Evolutionary conservation across 768 basidiomycete genomes (phyloP), one percentile per base, ranked within the genome.

Genomic region (Russula ochroleuca): DNA sequence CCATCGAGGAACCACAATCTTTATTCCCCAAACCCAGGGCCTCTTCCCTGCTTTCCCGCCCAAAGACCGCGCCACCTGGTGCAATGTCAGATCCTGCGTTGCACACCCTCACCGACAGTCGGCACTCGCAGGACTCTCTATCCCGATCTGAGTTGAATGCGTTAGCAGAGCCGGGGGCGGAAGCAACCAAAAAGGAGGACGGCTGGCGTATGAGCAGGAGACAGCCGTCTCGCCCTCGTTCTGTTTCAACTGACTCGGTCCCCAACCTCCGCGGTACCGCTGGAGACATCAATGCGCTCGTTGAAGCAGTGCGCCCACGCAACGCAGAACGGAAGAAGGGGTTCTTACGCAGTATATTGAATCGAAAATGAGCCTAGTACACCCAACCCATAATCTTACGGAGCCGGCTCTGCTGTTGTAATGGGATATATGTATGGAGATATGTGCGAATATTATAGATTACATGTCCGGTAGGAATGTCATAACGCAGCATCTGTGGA

Each of bases 231-330:
- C 81, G 80, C 59, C 71, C 76, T 10, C 83, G 82, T 70, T 84
- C 83, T 7, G 75, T 80, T 59, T 87, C 85, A 5, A 77, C 80
- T 0, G 85, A 86, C 64, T 83, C 83, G 7, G 73, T 83, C 11
- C 78, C 81, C n/a, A 75, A 38, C 33, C 59, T 45, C n/a, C 40
- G 53, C 13, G 54, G 54, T n/a, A 6, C 41, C 7, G 35, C 55
- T 7, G 47, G 31, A 49, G 40, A 53, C 15, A 55, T 23, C 28
- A 43, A 17, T 9, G 10, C 47, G 21, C 11, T 41, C 7, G 54
- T 38, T 11, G 59, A 57, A 31, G 54, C 49, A 3, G 23, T 61
- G 4, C 59, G 48, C 19, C 48, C 69, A 15, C 70, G 70, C 33
- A 68, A 67, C 33, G 31, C 59, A 17, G 61, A 65, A 43, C 77